These are phyloP conservation scores for Chloris gayana DNA, from an alignment of 176 grass and related monocot genomes.

Conservation along the genomic window DNA sequence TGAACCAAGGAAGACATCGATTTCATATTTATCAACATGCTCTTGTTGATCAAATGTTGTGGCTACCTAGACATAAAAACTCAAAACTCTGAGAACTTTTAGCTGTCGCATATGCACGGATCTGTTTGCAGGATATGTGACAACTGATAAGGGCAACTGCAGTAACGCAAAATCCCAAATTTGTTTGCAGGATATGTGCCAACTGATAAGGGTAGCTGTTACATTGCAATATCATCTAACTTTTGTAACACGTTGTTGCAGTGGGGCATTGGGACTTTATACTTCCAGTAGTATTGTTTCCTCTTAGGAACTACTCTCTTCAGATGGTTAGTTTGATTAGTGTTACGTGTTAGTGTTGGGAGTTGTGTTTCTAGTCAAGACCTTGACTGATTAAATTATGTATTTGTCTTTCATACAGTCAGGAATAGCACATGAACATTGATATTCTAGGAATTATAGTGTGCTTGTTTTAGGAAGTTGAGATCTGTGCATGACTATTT, in stretches of 20 bases:
- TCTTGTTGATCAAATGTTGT: neutral
- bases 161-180: neutral
- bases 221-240: neutral
- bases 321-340: neutral
- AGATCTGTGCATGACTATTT: slow-evolving; percentile 10
- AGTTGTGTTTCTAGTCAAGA: slow-evolving; percentile 22
- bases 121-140: neutral
- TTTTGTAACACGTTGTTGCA: neutral
- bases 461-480: slow-evolving; percentile 18
- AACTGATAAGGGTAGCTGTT: neutral
- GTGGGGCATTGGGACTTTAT: neutral
- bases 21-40: slow-evolving; percentile 8
- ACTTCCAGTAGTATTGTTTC: slow-evolving; percentile 1
- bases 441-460: neutral
- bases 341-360: too few species aligned
- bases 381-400: slow-evolving; percentile 21
- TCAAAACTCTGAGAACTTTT: neutral
- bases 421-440: neutral
- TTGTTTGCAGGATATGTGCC: slow-evolving; percentile 4
- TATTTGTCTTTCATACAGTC: neutral
- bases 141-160: neutral
- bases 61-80: neutral
- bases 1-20: neutral
- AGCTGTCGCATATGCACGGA: slow-evolving; percentile 1
- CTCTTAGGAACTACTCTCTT: neutral